Evolutionary conservation across 1,284 basidiomycete species (phyloP).

Genomic region (Anthracocystis panici-leucophaei): DNA sequence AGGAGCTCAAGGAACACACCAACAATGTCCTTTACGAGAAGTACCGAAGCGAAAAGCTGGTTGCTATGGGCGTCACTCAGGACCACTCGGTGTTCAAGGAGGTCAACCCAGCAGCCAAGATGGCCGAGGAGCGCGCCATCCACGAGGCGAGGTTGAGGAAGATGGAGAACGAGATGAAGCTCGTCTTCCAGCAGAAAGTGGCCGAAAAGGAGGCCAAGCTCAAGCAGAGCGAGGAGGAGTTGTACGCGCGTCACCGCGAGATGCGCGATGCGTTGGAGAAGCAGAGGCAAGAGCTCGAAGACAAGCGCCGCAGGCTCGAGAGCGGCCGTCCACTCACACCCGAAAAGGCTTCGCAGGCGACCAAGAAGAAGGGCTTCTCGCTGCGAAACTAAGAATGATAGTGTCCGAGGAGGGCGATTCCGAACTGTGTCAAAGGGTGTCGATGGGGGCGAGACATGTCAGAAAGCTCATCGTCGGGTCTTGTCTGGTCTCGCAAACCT

Average conservation of each 20-base stretch:
- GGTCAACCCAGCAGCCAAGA: conserved; percentile 65
- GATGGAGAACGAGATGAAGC: conserved; percentile 70
- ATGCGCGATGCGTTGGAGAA: conserved; percentile 80
- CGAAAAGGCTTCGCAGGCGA: conserved; percentile 77
- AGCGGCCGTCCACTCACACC: conserved; percentile 79
- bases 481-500: neutral
- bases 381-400: conserved; percentile 53
- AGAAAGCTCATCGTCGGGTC: conserved; percentile 10
- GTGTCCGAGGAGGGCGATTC: neutral
- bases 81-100: conserved; percentile 68
- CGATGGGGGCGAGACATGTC: neutral
- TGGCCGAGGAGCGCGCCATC: conserved; percentile 68
- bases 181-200: conserved; percentile 69
- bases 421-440: neutral
- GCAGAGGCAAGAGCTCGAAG: conserved; percentile 92
- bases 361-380: conserved; percentile 65
- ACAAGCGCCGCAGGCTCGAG: conserved; percentile 95
- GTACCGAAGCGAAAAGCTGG: conserved; percentile 66
- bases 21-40: conserved; percentile 66
- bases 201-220: conserved; percentile 69
- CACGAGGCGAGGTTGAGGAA: conserved; percentile 69
- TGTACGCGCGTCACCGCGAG: conserved; percentile 68
- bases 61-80: conserved; percentile 65
- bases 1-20: conserved; percentile 69
- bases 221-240: conserved; percentile 69